Base-by-base conservation (phyloP, 2,329 filamentous ascomycete species). In the Pestalotiopsis sp. region DNA sequence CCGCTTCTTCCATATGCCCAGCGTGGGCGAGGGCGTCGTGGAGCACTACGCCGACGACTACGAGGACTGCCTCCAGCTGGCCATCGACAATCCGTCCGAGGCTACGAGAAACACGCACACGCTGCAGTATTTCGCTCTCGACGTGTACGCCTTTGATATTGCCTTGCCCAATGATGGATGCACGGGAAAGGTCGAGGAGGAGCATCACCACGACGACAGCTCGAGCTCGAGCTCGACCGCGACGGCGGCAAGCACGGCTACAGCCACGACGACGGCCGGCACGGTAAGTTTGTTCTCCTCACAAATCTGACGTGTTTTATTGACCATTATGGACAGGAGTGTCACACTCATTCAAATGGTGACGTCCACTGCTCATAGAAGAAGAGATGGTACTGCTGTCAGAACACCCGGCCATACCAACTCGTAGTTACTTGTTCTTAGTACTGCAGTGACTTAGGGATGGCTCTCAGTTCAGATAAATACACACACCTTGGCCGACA, bases 71-170 rank as follows among this genome's bases (percentile, higher is more conserved):
- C 64, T 91, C 1, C 82, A 83, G 13, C 81, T 90, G 27, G 88
- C 89, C 0, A 77, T 81, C 70, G 72, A 75, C 12, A 80, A 84
- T 7, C 84, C 86, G 7, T 79, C 82, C 4, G 82, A 84, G 31
- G 81, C 85, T 2, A 85, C 82, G 3, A 80, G 84, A 36, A 90
- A 93, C 78, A 90, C 86, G 39, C 85, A 91, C 71, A 84, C 86
- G 0, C 81, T 93, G 57, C 88, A 91, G 78, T 91, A 90, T 77
- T 93, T 93, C 76, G 90, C 91, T 4, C 84, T 91, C 6, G 89
- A 92, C 69, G 88, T 83, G 1, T 93, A 90, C 77, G 90, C 90
- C 0, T 88, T 86, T 71, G 90, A 92, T 69, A 84, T 92, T 73
- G 87, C 87, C 7, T 81, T 88, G 4, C 90, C 90, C 0, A 90